A percentile compares a stretch with the other conserved stretches of the same genome.
These are phyloP conservation scores for Pleurotus tuber-regium DNA, from an alignment of 768 basidiomycete species.

Conservation along the genomic window DNA sequence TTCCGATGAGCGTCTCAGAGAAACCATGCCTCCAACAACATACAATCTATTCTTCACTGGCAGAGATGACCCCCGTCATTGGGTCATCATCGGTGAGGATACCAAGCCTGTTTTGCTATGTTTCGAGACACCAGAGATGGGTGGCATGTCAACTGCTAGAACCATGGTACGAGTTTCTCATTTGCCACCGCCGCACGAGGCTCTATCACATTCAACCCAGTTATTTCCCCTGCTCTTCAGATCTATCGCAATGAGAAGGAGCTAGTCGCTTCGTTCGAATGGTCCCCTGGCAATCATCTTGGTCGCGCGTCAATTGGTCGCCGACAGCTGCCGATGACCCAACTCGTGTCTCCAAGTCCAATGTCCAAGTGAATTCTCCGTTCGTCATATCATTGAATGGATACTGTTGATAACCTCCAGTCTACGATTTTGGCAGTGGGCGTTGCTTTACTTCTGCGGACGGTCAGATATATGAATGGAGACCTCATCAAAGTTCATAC, in stretches of 20 bases:
- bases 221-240: slow-evolving; percentile 20
- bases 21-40: slow-evolving; percentile 36
- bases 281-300: slow-evolving; percentile 52
- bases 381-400: too few species aligned
- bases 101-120: slow-evolving; percentile 57
- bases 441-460: slow-evolving; percentile 59
- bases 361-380: slow-evolving; percentile 40
- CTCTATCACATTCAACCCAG: slow-evolving; percentile 11
- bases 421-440: slow-evolving; percentile 38
- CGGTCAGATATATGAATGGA: slow-evolving; percentile 65
- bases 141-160: slow-evolving; percentile 37
- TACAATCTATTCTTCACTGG: slow-evolving; percentile 70
- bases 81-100: slow-evolving; percentile 67
- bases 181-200: slow-evolving; percentile 10
- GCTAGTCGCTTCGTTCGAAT: slow-evolving; percentile 47
- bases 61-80: slow-evolving; percentile 63
- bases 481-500: slow-evolving; percentile 53
- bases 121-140: slow-evolving; percentile 59
- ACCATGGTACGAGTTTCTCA: slow-evolving; percentile 40
- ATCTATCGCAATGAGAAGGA: slow-evolving; percentile 47
- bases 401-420: slow-evolving; percentile 8
- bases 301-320: slow-evolving; percentile 54
- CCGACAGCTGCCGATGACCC: slow-evolving; percentile 58
- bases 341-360: slow-evolving; percentile 55
- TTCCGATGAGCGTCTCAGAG: slow-evolving; percentile 28